A percentile compares a stretch with the other conserved stretches of the same genome.
phyloP scores from a whole-genome alignment of 495 filamentous ascomycete species.

The Trichocladium antarcticum region DNA sequence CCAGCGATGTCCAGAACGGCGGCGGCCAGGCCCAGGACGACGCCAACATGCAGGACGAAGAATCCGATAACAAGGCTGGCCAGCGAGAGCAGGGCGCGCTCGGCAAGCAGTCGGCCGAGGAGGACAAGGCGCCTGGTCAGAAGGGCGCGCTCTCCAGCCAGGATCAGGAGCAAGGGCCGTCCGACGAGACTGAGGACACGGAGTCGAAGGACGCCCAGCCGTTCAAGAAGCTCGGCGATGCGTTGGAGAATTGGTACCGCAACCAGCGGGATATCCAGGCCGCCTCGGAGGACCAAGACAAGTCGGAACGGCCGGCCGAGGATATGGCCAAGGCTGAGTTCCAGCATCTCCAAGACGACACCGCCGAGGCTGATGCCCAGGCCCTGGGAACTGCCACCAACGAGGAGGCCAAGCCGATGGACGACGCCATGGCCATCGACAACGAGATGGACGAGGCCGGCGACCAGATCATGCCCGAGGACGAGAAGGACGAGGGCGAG shows the following conservation, averaged over 20 bases:
- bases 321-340: conserved; percentile 56
- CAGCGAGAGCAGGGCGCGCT: conserved; percentile 40
- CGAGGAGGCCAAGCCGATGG: conserved; percentile 71
- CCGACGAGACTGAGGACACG: conserved; percentile 34
- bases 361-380: conserved; percentile 70
- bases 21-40: conserved; percentile 48
- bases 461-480: conserved; percentile 40
- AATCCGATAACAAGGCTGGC: conserved; percentile 33
- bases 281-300: conserved; percentile 46
- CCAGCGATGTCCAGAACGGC: conserved; percentile 52
- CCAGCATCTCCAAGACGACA: conserved; percentile 78
- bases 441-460: conserved; percentile 50
- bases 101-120: conserved; percentile 39
- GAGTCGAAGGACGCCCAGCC: conserved; percentile 44
- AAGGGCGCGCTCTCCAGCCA: conserved; percentile 39
- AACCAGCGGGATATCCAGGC: conserved; percentile 66
- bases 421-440: conserved; percentile 76
- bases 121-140: conserved; percentile 40
- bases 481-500: conserved; percentile 47
- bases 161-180: conserved; percentile 44
- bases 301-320: conserved; percentile 37
- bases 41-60: conserved; percentile 33
- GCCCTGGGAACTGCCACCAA: conserved; percentile 80
- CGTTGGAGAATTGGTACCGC: conserved; percentile 85
- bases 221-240: conserved; percentile 88